Evolutionary conservation across 164 flowering plant species (phyloP), one percentile per base, ranked within the genome.

Genomic region (Taxillus chinensis): DNA sequence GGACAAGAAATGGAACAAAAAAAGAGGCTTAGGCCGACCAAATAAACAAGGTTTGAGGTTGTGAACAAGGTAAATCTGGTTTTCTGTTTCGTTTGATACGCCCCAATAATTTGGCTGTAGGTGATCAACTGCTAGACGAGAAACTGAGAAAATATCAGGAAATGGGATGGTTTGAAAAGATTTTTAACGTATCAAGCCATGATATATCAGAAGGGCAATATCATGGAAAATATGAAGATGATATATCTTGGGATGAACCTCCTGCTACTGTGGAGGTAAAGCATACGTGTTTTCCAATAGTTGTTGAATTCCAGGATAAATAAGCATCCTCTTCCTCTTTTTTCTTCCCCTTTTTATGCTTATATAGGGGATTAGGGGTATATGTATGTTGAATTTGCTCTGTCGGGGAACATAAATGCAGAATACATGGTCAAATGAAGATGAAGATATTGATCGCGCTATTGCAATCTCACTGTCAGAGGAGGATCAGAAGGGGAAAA

Each of bases 401-500:
- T 41, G 37, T 39, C 55, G 55, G 52, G 62, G 52, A 57, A 64
- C 58, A 17, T 69, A 67, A 51, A 53, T 77, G 67, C 69, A 92
- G 95, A 87, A 86, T 71, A 70, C 75, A 15, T 73, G 68, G 64
- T 64, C 83, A 55, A 39, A 56, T 72, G 98, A 89, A 69, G 76
- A 74, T 64, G 96, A 89, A 49, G 95, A 92, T 8, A 73, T 90
- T 65, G 93, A 83, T 52, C 83, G 64, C 68, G 96, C 96, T 7
- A 87, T 89, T 74, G 96, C 98, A 41, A 64, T 85, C 51, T 92
- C 96, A 17, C 91, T 90, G 60, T 59, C 83, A 37, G 93, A 87
- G 71, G 87, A 76, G 62, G 88, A 87, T 59, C 78, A 70, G 27
- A 87, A 79, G 66, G 82, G 87, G 68, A 80, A 80, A 74, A 70